A percentile compares a stretch with the other conserved stretches of the same genome.
These are phyloP conservation scores for Taxillus chinensis DNA, from an alignment of 164 flowering plant genomes.

Conservation along the genomic window DNA sequence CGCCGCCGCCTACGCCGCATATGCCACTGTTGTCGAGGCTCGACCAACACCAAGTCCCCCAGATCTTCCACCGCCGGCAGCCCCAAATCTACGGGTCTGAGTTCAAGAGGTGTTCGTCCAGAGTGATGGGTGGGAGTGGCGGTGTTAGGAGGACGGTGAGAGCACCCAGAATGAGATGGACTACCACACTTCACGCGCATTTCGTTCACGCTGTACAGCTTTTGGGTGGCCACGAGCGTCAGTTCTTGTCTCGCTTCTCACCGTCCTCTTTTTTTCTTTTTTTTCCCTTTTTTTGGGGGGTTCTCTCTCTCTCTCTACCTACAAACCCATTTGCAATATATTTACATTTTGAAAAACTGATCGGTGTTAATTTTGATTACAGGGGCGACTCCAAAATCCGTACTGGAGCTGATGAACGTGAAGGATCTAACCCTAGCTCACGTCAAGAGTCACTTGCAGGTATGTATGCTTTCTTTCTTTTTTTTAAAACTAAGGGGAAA, in stretches of 20 bases:
- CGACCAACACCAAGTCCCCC: slow-evolving; percentile 12
- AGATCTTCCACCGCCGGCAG: slow-evolving; percentile 18
- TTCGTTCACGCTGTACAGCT: slow-evolving; percentile 94
- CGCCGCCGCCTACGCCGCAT: neutral
- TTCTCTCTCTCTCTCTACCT: too few species aligned
- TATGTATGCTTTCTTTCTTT: slow-evolving; percentile 5
- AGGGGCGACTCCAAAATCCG: slow-evolving; percentile 96
- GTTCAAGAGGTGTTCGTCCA: slow-evolving; percentile 48
- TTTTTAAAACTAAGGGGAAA: too few species aligned
- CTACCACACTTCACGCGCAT: slow-evolving; percentile 87
- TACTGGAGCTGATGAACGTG: slow-evolving; percentile 85
- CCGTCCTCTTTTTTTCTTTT: neutral
- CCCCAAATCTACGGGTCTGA: slow-evolving; percentile 47
- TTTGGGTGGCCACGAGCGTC: slow-evolving; percentile 98
- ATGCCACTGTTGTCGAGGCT: slow-evolving; percentile 10
- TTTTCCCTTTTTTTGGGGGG: neutral
- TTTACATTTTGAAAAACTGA: too few species aligned
- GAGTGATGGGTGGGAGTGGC: slow-evolving; percentile 11
- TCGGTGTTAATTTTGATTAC: neutral
- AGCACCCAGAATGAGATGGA: slow-evolving; percentile 99
- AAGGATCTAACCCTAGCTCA: slow-evolving; percentile 94
- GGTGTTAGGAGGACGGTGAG: slow-evolving; percentile 56
- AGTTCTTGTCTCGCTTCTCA: neutral
- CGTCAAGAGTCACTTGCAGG: slow-evolving; percentile 93
- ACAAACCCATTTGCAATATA: too few species aligned